Base-by-base conservation (phyloP, 176 grass and related monocot species). In the Hordeum marinum region DNA sequence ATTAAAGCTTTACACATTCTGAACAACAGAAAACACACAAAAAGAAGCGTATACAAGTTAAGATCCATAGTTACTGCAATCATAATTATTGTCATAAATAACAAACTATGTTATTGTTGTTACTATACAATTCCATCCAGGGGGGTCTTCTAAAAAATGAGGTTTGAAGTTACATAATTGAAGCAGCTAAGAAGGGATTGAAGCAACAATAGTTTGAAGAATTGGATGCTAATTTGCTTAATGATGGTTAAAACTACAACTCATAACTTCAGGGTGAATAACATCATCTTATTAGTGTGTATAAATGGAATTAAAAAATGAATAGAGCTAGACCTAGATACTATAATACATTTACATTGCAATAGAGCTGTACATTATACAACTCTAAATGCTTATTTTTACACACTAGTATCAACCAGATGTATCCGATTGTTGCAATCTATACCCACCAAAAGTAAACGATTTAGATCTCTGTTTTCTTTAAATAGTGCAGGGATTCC, bases 1-100 rank as follows among this genome's bases (percentile, higher is more conserved):
- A 99, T 96, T 85, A 99, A 82, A 88, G 96, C 88, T 87, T 87
- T 92, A 89, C 93, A 99, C 94, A 99, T 99, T 92, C 93, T 99
- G 86, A 88, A 80, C 31, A 85, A 78, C 8, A 52, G 11, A 66
- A 66, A 87, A 46, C n/a, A 2, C 9, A 58, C 25, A 5, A 24
- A 63, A 79, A 10, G 41, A 65, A 75, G 60, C 23, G 34, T 11
- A 60, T 34, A 32, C 0, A 68, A 4, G 17, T 80, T 70, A 80
- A 34, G 50, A 68, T 70, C 13, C 37, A 76, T 41, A 80, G 46
- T 67, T 67, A 66, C 3, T 75, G 65, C 58, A 85, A 74, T 20
- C 13, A 68, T 11, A 76, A 36, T 48, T 84, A 83, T 17, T 68
- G 18, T 80, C 34, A 48, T 13, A 68, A 85, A 10, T 37, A 80